phyloP scores from a whole-genome alignment of 805 yeast species.

The Blastobotrys mokoenaii region DNA sequence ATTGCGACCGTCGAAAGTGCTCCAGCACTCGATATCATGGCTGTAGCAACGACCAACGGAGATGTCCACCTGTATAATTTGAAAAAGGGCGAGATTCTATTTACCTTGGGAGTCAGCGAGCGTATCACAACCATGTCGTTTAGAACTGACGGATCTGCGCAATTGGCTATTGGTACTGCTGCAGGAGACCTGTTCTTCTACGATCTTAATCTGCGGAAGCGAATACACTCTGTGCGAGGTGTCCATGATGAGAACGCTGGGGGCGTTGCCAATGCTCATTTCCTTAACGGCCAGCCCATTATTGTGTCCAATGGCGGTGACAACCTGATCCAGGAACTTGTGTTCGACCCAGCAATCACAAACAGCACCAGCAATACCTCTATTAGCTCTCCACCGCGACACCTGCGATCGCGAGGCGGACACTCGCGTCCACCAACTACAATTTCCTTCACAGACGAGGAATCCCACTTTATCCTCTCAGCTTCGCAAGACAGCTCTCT shows the following conservation, averaged over 20 bases:
- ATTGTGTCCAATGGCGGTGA: conserved; percentile 86
- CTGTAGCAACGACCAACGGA: conserved; percentile 68
- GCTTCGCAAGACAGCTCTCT: conserved; percentile 80
- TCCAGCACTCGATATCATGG: conserved; percentile 79
- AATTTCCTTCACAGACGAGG: conserved; percentile 67
- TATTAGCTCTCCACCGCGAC: conserved; percentile 82
- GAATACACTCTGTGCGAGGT: conserved; percentile 66
- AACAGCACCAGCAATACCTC: conserved; percentile 38
- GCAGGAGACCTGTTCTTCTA: conserved; percentile 82
- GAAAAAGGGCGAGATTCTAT: conserved; percentile 51
- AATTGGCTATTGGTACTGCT: conserved; percentile 67
- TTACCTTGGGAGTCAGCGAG: conserved; percentile 36
- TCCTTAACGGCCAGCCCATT: conserved; percentile 87
- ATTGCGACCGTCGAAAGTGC: conserved; percentile 70
- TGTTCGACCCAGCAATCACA: conserved; percentile 82
- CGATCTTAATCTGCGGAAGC: conserved; percentile 61
- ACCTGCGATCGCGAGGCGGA: conserved; percentile 92
- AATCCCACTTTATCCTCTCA: conserved; percentile 76
- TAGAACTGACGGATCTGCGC: conserved; percentile 82
- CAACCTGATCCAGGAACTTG: conserved; percentile 79
- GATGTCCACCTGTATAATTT: conserved; percentile 57
- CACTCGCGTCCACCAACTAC: conserved; percentile 83
- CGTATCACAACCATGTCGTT: conserved; percentile 60
- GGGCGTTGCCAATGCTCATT: conserved; percentile 66
- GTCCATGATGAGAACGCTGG: conserved; percentile 70